These are phyloP conservation scores for Venturia effusa DNA, from an alignment of 2,329 filamentous ascomycete species.

Conservation along the genomic window DNA sequence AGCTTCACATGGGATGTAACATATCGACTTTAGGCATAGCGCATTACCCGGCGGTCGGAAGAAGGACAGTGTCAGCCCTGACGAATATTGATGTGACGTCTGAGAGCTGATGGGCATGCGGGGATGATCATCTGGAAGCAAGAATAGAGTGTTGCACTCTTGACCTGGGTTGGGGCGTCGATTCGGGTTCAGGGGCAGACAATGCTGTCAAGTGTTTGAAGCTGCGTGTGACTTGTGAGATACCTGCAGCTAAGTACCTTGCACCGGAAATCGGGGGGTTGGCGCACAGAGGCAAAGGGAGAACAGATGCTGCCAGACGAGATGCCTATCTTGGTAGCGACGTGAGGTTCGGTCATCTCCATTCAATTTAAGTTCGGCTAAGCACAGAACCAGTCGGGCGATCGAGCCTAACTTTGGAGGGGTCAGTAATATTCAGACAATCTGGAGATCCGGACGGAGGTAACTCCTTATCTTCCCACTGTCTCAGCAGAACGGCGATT, in stretches of 20 bases:
- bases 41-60: background rate
- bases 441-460: background rate
- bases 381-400: background rate
- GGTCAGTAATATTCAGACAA: background rate
- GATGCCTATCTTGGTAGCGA: slow-evolving; percentile 1
- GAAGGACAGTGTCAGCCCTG: background rate
- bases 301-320: background rate
- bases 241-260: background rate
- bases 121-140: background rate
- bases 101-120: background rate
- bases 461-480: background rate
- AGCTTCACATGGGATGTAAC: background rate
- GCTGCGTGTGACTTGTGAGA: background rate
- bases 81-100: background rate
- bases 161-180: background rate
- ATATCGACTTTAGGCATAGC: background rate
- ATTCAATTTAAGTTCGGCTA: background rate
- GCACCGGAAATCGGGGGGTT: background rate
- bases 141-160: background rate
- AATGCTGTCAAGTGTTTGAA: background rate
- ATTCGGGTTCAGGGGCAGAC: background rate
- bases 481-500: background rate
- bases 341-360: background rate
- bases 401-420: background rate
- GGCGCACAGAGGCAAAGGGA: background rate